Conservation (phyloP, 1,284 basidiomycete genomes). For the Paramarasmius palmivorus region DNA sequence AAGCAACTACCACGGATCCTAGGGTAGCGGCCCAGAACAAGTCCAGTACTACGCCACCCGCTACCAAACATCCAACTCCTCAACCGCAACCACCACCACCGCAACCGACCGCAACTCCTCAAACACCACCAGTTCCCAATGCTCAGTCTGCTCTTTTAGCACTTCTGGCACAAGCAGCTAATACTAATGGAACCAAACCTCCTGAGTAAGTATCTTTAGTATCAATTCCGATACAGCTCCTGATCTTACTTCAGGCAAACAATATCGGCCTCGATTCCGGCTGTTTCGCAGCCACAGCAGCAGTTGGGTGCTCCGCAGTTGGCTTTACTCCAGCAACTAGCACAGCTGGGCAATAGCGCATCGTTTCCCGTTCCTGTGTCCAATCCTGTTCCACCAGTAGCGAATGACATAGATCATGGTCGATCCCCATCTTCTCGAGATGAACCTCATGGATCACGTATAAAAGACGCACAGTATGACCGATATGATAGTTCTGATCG, state of each 20-base stretch:
- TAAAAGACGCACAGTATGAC: constrained; percentile 46
- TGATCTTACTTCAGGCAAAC: constrained; percentile 51
- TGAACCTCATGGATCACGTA: constrained; percentile 40
- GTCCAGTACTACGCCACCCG: neutral
- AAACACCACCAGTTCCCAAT: constrained; percentile 28
- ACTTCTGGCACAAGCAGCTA: constrained; percentile 63
- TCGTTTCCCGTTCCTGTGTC: constrained; percentile 22
- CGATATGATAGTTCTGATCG: constrained; percentile 50
- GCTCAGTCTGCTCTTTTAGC: constrained; percentile 66
- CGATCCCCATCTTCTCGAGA: constrained; percentile 36
- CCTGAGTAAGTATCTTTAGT: constrained; percentile 29
- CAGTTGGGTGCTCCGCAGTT: constrained; percentile 55
- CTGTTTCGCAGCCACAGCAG: constrained; percentile 29
- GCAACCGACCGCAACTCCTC: constrained; percentile 33
- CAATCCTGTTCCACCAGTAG: constrained; percentile 19
- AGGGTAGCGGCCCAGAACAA: constrained; percentile 28
- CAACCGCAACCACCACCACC: constrained; percentile 25
- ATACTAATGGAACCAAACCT: constrained; percentile 27
- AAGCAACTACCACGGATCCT: constrained; percentile 41
- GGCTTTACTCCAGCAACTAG: constrained; percentile 71
- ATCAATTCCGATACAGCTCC: constrained; percentile 9
- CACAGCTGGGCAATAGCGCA: constrained; percentile 41
- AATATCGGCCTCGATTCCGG: constrained; percentile 36
- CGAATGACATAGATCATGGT: constrained; percentile 18
- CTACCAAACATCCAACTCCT: constrained; percentile 2